Conservation (phyloP, 805 yeast species). For the Dipodascus albidus region DNA sequence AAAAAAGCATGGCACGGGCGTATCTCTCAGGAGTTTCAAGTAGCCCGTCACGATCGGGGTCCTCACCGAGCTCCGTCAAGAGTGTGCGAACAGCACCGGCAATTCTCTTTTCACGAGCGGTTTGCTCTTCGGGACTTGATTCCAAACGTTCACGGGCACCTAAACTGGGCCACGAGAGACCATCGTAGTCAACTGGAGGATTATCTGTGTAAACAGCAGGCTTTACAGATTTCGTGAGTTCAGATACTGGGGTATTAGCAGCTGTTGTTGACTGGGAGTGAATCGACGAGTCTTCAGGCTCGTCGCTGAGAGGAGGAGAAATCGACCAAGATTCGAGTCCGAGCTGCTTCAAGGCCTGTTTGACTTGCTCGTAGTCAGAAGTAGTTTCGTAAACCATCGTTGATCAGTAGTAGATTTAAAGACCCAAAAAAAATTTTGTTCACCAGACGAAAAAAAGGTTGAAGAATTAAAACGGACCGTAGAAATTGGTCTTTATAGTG, state of each 20-base stretch:
- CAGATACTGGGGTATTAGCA: background rate
- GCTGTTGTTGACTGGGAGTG: background rate
- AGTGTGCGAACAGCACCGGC: constrained; percentile 70
- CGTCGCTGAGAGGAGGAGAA: background rate
- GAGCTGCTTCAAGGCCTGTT: background rate
- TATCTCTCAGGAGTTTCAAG: constrained; percentile 92
- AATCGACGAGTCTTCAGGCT: background rate
- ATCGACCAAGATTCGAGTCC: background rate
- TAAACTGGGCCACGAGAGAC: constrained; percentile 84
- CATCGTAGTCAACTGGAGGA: constrained; percentile 83
- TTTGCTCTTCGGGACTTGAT: constrained; percentile 52
- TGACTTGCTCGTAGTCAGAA: constrained; percentile 1
- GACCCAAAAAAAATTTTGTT: background rate
- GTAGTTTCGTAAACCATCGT: background rate
- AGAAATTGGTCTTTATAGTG: background rate
- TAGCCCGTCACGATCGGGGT: constrained; percentile 76
- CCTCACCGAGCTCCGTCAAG: constrained; percentile 82
- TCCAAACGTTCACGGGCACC: constrained; percentile 76
- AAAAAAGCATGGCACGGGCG: constrained; percentile 90
- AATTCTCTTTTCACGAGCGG: constrained; percentile 60
- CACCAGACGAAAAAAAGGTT: background rate
- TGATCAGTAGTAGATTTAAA: background rate
- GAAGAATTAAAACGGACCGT: background rate
- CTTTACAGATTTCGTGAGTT: background rate
- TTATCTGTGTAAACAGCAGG: constrained; percentile 42